phyloP scores from a whole-genome alignment of 176 grass and related monocot species.

The Rhynchospora breviuscula region DNA sequence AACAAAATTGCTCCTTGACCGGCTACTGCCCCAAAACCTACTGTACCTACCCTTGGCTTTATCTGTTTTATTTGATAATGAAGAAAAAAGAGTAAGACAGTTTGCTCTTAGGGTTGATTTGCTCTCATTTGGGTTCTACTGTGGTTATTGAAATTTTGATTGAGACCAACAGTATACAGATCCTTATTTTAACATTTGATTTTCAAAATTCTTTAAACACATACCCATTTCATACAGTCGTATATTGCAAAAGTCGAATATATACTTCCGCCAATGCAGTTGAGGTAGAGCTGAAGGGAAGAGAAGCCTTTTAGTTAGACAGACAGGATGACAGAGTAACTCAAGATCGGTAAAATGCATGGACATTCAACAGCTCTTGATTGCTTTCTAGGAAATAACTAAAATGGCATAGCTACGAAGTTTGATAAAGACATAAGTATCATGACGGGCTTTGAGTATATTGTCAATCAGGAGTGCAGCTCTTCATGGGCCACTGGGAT shows the following conservation, averaged over 20 bases:
- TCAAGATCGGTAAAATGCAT: background rate
- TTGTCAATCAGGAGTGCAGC: background rate
- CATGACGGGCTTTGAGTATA: background rate
- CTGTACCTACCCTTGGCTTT: conserved; percentile 87
- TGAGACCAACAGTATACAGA: background rate
- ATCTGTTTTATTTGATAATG: conserved; percentile 49
- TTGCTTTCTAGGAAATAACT: background rate
- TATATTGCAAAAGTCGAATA: conserved; percentile 91
- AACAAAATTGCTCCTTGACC: conserved; percentile 84
- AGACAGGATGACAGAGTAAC: conserved; percentile 5
- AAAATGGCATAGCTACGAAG: background rate
- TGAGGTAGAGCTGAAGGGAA: conserved; percentile 75
- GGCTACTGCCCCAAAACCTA: conserved; percentile 86
- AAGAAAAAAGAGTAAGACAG: background rate
- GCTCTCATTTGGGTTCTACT: background rate
- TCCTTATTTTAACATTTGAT: background rate
- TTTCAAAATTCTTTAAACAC: conserved; percentile 6
- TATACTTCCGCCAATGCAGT: conserved; percentile 81
- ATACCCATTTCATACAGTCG: conserved; percentile 97
- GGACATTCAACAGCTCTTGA: background rate
- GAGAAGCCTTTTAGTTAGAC: conserved; percentile 16
- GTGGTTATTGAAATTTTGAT: conserved; percentile 1
- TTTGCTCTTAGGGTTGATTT: background rate
- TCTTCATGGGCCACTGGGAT: background rate
- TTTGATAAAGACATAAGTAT: background rate